Evolutionary conservation across 148 eudicot genomes (phyloP).

Genomic region (Amaranthus cruentus): DNA sequence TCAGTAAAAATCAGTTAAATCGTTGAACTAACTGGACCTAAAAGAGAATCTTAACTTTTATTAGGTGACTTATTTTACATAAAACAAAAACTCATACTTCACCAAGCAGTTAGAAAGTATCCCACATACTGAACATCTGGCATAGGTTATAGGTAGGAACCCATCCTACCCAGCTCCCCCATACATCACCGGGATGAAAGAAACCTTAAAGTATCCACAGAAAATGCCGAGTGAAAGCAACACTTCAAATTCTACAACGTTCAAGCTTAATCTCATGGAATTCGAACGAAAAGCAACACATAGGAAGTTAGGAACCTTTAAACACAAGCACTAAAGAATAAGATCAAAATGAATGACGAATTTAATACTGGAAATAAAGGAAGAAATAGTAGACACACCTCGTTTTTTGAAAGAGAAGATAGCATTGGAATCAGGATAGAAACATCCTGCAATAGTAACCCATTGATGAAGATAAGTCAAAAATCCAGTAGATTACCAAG

Average conservation of each 20-base stretch:
- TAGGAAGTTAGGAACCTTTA: not conserved
- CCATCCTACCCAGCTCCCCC: no score
- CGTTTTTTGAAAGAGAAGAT: slow-evolving; percentile 72
- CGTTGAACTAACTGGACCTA: no score
- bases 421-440: slow-evolving; percentile 77
- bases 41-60: no score
- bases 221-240: no score
- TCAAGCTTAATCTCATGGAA: not conserved
- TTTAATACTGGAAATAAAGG: not conserved
- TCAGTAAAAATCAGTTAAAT: no score
- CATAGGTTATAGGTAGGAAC: no score
- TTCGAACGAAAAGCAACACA: not conserved
- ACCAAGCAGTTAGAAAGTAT: no score
- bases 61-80: no score
- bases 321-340: not conserved
- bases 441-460: slow-evolving; percentile 57
- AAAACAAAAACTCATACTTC: no score
- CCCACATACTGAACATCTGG: no score
- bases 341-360: not conserved
- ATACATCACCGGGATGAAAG: no score
- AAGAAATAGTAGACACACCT: slow-evolving; percentile 39
- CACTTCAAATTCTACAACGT: not conserved
- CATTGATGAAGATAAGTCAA: slow-evolving; percentile 13
- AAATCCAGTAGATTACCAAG: not conserved
- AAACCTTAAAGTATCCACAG: no score